phyloP scores from a whole-genome alignment of 73 alveolate genomes.

The Paramecium sexaurelia region DNA sequence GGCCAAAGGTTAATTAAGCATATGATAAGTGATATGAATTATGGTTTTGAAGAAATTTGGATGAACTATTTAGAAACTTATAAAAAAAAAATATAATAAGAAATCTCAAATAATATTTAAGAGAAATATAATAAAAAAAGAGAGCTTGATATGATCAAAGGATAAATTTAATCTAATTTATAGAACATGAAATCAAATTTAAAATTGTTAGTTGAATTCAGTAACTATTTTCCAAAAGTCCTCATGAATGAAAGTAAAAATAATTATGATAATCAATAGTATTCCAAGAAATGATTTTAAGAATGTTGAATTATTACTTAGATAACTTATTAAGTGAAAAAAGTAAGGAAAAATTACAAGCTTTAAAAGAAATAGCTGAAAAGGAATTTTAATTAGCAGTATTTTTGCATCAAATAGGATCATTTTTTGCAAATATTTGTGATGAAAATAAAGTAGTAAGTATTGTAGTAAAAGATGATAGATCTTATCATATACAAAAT shows the following conservation, averaged over 20 bases:
- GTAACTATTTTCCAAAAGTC: background rate
- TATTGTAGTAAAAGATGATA: background rate
- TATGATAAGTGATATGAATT: conserved; percentile 25
- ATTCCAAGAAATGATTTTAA: background rate
- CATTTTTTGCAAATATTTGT: background rate
- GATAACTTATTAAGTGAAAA: background rate
- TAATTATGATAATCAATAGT: background rate
- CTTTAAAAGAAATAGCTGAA: background rate
- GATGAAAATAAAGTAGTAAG: background rate
- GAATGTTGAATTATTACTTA: background rate
- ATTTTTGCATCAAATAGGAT: background rate
- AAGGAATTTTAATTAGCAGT: background rate
- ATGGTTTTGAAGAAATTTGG: conserved; percentile 57
- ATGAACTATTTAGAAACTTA: background rate
- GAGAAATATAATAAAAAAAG: background rate
- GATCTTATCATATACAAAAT: background rate
- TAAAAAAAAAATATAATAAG: background rate
- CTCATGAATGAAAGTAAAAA: background rate
- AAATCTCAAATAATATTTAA: background rate
- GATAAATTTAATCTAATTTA: background rate
- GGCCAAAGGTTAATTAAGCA: background rate
- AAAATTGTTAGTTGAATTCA: background rate
- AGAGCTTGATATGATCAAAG: background rate
- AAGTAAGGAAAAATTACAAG: background rate
- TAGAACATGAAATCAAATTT: background rate